Conservation (phyloP, 768 basidiomycete species). For the Leucocoprinus leucothites region DNA sequence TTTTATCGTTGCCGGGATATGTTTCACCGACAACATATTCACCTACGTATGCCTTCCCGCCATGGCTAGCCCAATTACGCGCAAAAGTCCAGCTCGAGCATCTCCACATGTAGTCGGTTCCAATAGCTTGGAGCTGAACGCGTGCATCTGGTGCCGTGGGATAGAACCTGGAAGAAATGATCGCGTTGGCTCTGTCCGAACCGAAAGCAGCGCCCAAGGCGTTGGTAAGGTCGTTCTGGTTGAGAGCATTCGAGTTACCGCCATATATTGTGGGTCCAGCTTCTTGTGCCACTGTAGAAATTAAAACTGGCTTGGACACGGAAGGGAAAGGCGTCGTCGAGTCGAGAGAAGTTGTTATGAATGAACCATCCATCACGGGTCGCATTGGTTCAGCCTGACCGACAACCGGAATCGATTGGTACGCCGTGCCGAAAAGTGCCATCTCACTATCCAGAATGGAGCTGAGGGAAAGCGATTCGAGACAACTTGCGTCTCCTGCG, state of each 20-base stretch:
- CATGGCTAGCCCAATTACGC: slow-evolving; percentile 59
- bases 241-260: slow-evolving; percentile 35
- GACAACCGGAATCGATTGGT: slow-evolving; percentile 47
- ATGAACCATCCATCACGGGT: slow-evolving; percentile 61
- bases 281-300: slow-evolving; percentile 73
- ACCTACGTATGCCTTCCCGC: slow-evolving; percentile 68
- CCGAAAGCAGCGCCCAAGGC: slow-evolving; percentile 47
- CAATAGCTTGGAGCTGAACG: slow-evolving; percentile 51
- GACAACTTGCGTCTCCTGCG: slow-evolving; percentile 45
- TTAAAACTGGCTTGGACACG: slow-evolving; percentile 61
- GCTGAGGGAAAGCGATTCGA: slow-evolving; percentile 43
- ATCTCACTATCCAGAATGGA: slow-evolving; percentile 53
- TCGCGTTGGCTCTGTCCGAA: slow-evolving; percentile 33
- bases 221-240: slow-evolving; percentile 31
- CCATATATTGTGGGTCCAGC: slow-evolving; percentile 61
- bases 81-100: slow-evolving; percentile 73
- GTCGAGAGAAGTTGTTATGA: slow-evolving; percentile 67
- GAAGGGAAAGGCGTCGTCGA: slow-evolving; percentile 56
- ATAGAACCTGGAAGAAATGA: slow-evolving; percentile 50
- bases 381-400: slow-evolving; percentile 59
- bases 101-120: slow-evolving; percentile 69
- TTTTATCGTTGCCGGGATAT: slow-evolving; percentile 62
- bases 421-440: slow-evolving; percentile 40
- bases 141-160: slow-evolving; percentile 45
- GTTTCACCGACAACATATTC: slow-evolving; percentile 62